phyloP scores from a whole-genome alignment of 2,329 filamentous ascomycete species.

The Xylaria sp. region DNA sequence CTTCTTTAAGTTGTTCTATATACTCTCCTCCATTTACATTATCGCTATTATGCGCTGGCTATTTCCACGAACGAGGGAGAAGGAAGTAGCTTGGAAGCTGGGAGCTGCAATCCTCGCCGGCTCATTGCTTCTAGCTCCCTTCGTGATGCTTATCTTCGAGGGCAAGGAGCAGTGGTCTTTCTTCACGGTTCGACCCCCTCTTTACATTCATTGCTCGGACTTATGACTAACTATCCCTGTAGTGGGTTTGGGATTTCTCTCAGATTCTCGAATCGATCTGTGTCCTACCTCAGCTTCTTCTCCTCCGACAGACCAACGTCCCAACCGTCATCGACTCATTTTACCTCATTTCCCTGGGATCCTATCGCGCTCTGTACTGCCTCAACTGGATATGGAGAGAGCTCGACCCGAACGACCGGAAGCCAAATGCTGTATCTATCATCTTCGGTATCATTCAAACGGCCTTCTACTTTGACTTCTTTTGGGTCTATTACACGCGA shows the following conservation, averaged over 20 bases:
- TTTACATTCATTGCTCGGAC: neutral
- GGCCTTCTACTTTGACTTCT: conserved; percentile 88
- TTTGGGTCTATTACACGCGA: conserved; percentile 94
- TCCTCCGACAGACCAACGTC: conserved; percentile 92
- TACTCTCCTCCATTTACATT: conserved; percentile 82
- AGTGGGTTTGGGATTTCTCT: conserved; percentile 88
- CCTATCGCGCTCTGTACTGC: conserved; percentile 88
- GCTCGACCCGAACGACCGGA: conserved; percentile 61
- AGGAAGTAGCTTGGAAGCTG: conserved; percentile 92
- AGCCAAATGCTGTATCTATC: conserved; percentile 74
- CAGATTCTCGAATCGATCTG: conserved; percentile 91
- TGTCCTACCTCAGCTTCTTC: conserved; percentile 86
- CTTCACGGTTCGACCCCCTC: conserved; percentile 50
- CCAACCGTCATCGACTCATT: conserved; percentile 97
- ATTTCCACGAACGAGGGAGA: conserved; percentile 85
- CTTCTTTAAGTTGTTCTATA: conserved; percentile 89
- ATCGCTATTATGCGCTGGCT: conserved; percentile 85
- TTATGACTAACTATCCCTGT: neutral
- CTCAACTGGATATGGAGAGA: conserved; percentile 85
- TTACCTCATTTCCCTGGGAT: conserved; percentile 86
- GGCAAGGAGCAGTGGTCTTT: conserved; percentile 53
- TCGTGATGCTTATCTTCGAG: conserved; percentile 74
- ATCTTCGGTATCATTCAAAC: conserved; percentile 91
- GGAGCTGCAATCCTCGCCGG: conserved; percentile 71
- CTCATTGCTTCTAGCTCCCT: conserved; percentile 71